Evolutionary conservation across 768 basidiomycete genomes (phyloP).

Genomic region (Agrocybe pediades): DNA sequence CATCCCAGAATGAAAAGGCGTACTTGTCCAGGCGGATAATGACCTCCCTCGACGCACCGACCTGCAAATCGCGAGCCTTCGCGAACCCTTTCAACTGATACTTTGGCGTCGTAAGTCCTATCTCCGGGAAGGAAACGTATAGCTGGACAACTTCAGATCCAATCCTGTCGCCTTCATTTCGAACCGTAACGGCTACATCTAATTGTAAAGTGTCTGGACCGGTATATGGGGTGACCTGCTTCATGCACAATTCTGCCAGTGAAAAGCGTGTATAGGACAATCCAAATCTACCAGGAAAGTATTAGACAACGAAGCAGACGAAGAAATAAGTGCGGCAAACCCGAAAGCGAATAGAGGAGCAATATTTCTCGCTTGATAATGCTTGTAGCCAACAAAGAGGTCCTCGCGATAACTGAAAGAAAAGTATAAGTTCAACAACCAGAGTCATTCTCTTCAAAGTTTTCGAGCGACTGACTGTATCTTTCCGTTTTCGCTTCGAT

Average conservation of each 20-base stretch:
- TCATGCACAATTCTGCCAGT: constrained; percentile 47
- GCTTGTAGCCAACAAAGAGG: constrained; percentile 70
- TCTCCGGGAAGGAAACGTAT: constrained; percentile 56
- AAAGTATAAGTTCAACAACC: not conserved
- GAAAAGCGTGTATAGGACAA: constrained; percentile 76
- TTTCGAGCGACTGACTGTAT: constrained; percentile 33
- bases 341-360: constrained; percentile 70
- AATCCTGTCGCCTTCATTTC: constrained; percentile 51
- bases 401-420: constrained; percentile 53
- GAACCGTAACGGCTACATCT: constrained; percentile 48
- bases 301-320: constrained; percentile 3
- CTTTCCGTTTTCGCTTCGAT: constrained; percentile 58
- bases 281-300: constrained; percentile 48
- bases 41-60: constrained; percentile 43
- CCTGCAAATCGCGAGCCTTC: constrained; percentile 54
- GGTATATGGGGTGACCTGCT: constrained; percentile 20
- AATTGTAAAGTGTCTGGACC: constrained; percentile 32
- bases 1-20: constrained; percentile 70
- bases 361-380: constrained; percentile 56
- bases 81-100: constrained; percentile 67
- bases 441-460: not conserved
- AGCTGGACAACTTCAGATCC: constrained; percentile 72
- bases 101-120: constrained; percentile 53
- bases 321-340: constrained; percentile 30
- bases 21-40: constrained; percentile 60